Evolutionary conservation across 2,329 filamentous ascomycete species (phyloP), one percentile per base, ranked within the genome.

Genomic region (Monilinia vaccinii-corymbosi): DNA sequence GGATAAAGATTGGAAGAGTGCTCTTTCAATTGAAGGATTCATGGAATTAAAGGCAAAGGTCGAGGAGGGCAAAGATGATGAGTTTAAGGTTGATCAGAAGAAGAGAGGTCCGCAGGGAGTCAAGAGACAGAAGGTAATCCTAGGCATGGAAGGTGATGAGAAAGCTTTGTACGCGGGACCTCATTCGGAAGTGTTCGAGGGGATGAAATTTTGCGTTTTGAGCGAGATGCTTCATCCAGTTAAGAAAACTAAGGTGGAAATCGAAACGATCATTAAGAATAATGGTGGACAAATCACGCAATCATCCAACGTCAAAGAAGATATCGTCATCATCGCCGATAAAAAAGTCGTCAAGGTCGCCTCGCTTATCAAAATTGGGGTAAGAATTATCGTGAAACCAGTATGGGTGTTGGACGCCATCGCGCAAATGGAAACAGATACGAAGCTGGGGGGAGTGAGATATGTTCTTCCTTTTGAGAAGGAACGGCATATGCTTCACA

Each of bases 1-100:
- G n/a, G 94, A 97, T 73, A 91, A 92, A 66, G 78, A 81, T 60
- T 99, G 94, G 93, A 80, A 88, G 51, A 83, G 84, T 38, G 89
- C 90, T 0, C 77, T 97, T 2, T 89, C 89, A 0, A 76, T 90
- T 1, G 82, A 89, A 49, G 89, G 91, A 49, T 96, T 97, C 67
- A 74, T 86, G 21, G 81, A 86, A 9, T 75, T 97, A 18, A 87
- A 88, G 64, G 77, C 77, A 7, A 81, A 81, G 23, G 85, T 84
- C 1, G 87, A 94, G 62, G 79, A 84, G n/a, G 86, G 89, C 6
- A 81, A 86, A 50, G 84, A 89, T 47, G 91, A 91, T 67, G 81
- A 82, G 65, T 91, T 97, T 77, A 86, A 87, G 56, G 82, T 96
- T 49, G 88, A 89, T 68, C 80, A 82, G 31, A 73, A 78, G 1